Evolutionary conservation across 2,329 filamentous ascomycete species (phyloP).

Genomic region (Colletotrichum magnum): DNA sequence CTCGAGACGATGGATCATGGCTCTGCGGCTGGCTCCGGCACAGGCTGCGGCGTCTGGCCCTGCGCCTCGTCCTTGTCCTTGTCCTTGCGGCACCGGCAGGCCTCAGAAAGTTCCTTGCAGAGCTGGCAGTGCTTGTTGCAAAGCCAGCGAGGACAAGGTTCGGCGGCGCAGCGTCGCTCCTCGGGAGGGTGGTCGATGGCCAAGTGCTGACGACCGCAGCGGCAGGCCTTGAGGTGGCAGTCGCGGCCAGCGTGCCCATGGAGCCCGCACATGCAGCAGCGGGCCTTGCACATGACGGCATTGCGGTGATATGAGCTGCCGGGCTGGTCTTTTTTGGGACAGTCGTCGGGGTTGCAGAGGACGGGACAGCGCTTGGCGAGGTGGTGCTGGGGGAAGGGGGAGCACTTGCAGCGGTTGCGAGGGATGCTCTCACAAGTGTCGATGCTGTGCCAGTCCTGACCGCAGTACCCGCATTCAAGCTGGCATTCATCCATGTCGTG

Average conservation of each 20-base stretch:
- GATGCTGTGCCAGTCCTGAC: slow-evolving; percentile 47
- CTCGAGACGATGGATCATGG: too few relatives aligned
- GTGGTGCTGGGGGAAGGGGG: slow-evolving; percentile 55
- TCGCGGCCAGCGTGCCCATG: slow-evolving; percentile 53
- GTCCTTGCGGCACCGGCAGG: background rate
- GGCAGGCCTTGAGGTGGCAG: slow-evolving; percentile 52
- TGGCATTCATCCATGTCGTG: slow-evolving; percentile 47
- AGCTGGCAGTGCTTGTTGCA: slow-evolving; percentile 31
- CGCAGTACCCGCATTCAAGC: slow-evolving; percentile 52
- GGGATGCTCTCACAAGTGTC: slow-evolving; percentile 47
- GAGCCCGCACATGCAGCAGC: slow-evolving; percentile 60
- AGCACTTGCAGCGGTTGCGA: slow-evolving; percentile 56
- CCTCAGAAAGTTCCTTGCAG: slow-evolving; percentile 1
- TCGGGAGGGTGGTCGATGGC: slow-evolving; percentile 31
- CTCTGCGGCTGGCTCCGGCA: too few relatives aligned
- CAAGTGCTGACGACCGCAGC: slow-evolving; percentile 54
- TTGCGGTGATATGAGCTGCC: slow-evolving; percentile 49
- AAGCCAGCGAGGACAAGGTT: slow-evolving; percentile 23
- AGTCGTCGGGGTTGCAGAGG: slow-evolving; percentile 49
- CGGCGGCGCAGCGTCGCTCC: slow-evolving; percentile 13
- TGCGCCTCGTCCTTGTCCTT: background rate
- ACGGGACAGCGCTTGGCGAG: slow-evolving; percentile 49
- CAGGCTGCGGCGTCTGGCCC: too few relatives aligned
- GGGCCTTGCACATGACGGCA: slow-evolving; percentile 53
- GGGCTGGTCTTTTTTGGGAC: slow-evolving; percentile 44